phyloP scores from a whole-genome alignment of 2,329 filamentous ascomycete genomes.

The Dothideomycetes sp. region DNA sequence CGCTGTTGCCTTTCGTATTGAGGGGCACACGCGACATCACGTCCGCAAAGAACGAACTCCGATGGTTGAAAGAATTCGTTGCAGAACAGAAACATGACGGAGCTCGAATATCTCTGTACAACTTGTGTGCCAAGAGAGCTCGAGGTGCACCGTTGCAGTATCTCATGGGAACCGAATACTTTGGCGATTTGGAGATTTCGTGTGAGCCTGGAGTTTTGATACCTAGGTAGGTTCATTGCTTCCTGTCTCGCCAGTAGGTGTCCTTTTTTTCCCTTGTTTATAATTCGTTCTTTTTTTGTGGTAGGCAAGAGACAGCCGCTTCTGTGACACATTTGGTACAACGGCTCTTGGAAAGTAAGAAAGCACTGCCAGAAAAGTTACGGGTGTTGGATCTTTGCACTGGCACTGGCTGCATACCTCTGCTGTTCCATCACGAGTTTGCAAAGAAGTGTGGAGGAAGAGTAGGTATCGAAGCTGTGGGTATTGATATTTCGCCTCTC shows the following conservation, averaged over 20 bases:
- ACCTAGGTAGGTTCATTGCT: constrained; percentile 54
- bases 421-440: constrained; percentile 61
- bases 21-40: constrained; percentile 52
- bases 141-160: constrained; percentile 80
- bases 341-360: constrained; percentile 21
- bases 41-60: constrained; percentile 59
- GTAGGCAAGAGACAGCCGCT: constrained; percentile 40
- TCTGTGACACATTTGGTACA: constrained; percentile 27
- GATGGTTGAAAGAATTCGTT: constrained; percentile 59
- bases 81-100: constrained; percentile 16
- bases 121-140: constrained; percentile 27
- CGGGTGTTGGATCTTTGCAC: constrained; percentile 78
- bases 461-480: constrained; percentile 45
- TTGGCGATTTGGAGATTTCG: constrained; percentile 70
- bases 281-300: not conserved
- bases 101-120: not conserved
- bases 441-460: constrained; percentile 18
- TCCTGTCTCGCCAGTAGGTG: constrained; percentile 5
- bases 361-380: constrained; percentile 28
- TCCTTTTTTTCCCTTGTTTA: not conserved
- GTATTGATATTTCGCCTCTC: constrained; percentile 60
- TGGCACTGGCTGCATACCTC: constrained; percentile 80
- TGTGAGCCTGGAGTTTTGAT: constrained; percentile 76
- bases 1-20: constrained; percentile 37
- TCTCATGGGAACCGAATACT: constrained; percentile 77